Base-by-base conservation (phyloP, 1,284 basidiomycete genomes). In the Pseudozyma pruni region DNA sequence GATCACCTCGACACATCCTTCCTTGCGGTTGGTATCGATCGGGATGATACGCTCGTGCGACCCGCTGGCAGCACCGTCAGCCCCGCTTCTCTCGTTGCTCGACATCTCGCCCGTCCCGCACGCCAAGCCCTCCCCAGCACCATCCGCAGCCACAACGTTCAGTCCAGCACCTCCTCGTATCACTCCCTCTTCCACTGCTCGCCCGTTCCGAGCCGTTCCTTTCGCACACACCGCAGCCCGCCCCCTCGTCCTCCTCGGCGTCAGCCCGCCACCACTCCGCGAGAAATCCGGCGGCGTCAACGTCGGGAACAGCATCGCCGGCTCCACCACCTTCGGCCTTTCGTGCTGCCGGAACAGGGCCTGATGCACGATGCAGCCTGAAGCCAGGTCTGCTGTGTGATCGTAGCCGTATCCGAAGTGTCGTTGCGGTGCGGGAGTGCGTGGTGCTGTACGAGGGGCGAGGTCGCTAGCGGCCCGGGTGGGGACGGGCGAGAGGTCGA, bases 321-420 rank as follows among this genome's bases (percentile, higher is more conserved):
- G 33, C 7, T 27, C 5, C 8, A 9, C 4, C 9, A 10, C 8
- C 14, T 35, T 37, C 8, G 14, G 31, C 35, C 39, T 47, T 39
- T 49, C 56, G 23, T 27, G 44, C 13, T 45, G 38, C 31, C 40
- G 8, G 29, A 54, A 68, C 11, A 68, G 25, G 11, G 64, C 57
- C 34, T 68, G 51, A 22, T 60, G 54, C 48, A 57, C 52, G 7
- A 68, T 60, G 33, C 64, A 60, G 0, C 64, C 64, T 0, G 53
- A 57, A 5, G 53, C 44, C 33, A 57, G 41, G 23, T 68, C 64
- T 2, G 48, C 62, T 6, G 54, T 29, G 8, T 41, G 48, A 0
- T 42, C 57, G 13, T 61, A 61, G 3, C 50, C 55, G 20, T 41
- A 45, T 22, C 46, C 31, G 14, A 29, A 29, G 33, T 37, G 20